Evolutionary conservation across 2,329 filamentous ascomycete genomes (phyloP).

Genomic region (Parastagonospora nodorum): DNA sequence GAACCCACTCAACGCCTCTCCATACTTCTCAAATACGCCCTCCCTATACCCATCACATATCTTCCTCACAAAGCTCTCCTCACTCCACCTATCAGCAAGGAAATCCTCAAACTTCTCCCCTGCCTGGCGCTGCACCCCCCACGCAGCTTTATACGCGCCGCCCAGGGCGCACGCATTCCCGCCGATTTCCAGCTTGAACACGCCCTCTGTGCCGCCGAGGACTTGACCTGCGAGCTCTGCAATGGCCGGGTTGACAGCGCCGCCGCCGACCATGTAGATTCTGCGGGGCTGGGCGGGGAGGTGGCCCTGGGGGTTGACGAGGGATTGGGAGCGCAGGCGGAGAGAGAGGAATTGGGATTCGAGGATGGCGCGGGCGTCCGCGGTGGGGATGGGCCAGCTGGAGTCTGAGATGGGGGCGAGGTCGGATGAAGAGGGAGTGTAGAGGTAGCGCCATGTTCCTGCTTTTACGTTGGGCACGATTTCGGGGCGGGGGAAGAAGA

Average conservation of each 20-base stretch:
- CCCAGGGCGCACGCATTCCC: slow-evolving; percentile 94
- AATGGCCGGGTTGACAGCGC: slow-evolving; percentile 87
- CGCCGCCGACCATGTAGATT: slow-evolving; percentile 93
- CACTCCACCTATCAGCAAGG: slow-evolving; percentile 82
- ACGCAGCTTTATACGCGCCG: slow-evolving; percentile 93
- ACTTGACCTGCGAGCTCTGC: slow-evolving; percentile 84
- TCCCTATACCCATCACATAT: slow-evolving; percentile 81
- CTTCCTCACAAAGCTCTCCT: slow-evolving; percentile 80
- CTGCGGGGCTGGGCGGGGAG: slow-evolving; percentile 84
- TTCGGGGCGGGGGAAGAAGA: slow-evolving; percentile 95
- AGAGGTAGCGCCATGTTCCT: slow-evolving; percentile 85
- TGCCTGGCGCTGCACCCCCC: slow-evolving; percentile 74
- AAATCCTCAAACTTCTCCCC: slow-evolving; percentile 85
- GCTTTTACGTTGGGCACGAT: slow-evolving; percentile 90
- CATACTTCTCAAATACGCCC: slow-evolving; percentile 78
- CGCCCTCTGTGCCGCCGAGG: slow-evolving; percentile 84
- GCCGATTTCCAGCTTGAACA: slow-evolving; percentile 91
- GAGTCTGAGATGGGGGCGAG: slow-evolving; percentile 43
- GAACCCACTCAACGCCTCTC: slow-evolving; percentile 75
- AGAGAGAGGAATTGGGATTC: slow-evolving; percentile 95
- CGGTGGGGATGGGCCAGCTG: slow-evolving; percentile 59
- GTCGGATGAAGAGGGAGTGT: slow-evolving; percentile 53
- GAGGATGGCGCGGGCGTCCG: slow-evolving; percentile 85
- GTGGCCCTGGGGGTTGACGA: slow-evolving; percentile 63
- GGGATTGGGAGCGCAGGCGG: slow-evolving; percentile 78